These are phyloP conservation scores for Aspergillus tamarii DNA, from an alignment of 2,329 filamentous ascomycete species.

Conservation along the genomic window DNA sequence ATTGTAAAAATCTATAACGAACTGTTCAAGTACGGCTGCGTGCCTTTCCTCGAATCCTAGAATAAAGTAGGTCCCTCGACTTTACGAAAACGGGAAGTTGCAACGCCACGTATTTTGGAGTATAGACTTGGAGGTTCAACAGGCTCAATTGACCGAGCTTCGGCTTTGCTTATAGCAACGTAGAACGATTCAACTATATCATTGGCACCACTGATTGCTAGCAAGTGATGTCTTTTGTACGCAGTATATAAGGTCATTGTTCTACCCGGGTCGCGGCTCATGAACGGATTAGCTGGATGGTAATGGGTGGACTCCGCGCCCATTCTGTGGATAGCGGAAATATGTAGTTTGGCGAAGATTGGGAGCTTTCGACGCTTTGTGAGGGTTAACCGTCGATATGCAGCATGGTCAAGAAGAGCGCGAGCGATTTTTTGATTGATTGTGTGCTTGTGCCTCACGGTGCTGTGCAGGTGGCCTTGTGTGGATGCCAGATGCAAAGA, in stretches of 20 bases:
- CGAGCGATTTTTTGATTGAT: not conserved
- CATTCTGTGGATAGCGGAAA: not conserved
- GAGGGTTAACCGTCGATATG: not conserved
- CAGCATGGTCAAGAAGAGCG: not conserved
- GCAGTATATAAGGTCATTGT: not conserved
- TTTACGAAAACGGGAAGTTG: not conserved
- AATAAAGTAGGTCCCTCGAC: not conserved
- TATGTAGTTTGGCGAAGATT: not conserved
- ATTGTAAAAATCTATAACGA: not conserved
- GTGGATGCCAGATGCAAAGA: not conserved
- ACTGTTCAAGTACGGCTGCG: not conserved
- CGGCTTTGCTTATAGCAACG: not conserved
- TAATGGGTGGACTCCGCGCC: too few relatives aligned
- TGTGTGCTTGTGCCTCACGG: not conserved
- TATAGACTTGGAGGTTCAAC: not conserved
- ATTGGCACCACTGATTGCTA: not conserved
- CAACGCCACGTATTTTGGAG: not conserved
- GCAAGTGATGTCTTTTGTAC: not conserved
- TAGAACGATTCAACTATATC: not conserved
- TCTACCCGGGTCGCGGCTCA: not conserved
- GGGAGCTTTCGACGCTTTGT: not conserved
- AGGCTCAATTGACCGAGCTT: not conserved
- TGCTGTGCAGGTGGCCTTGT: not conserved
- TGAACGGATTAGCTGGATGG: not conserved
- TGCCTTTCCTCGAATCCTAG: not conserved